Evolutionary conservation across 768 basidiomycete species (phyloP).

Genomic region (Lepiota brunneoincarnata): DNA sequence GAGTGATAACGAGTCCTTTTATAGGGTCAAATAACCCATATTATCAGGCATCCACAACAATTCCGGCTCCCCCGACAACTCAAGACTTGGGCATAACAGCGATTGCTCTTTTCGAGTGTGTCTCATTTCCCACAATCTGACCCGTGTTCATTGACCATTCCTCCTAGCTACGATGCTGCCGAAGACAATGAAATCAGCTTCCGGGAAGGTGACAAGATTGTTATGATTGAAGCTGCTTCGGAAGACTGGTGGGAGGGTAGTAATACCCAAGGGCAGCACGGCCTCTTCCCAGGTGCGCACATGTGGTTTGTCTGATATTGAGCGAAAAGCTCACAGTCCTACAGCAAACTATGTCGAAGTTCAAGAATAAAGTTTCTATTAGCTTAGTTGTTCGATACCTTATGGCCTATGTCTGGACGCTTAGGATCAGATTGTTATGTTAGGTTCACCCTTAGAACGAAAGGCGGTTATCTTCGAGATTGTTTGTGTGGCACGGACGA

Average conservation of each 20-base stretch:
- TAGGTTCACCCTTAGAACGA: no score
- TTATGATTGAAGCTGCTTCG: conserved; percentile 72
- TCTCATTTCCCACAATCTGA: conserved; percentile 9
- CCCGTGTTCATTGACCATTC: conserved; percentile 1
- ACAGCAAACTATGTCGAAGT: conserved; percentile 38
- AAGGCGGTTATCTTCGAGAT: no score
- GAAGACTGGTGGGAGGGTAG: conserved; percentile 92
- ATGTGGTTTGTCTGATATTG: background rate
- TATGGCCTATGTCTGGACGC: no score
- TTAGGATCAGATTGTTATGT: no score
- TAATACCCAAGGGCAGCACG: conserved; percentile 50
- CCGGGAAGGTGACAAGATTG: conserved; percentile 77
- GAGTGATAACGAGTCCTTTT: conserved; percentile 19
- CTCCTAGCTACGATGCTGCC: conserved; percentile 74
- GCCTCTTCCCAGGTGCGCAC: conserved; percentile 73
- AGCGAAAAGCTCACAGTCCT: conserved; percentile 3
- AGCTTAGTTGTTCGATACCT: background rate
- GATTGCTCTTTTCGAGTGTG: conserved; percentile 71
- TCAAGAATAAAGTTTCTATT: conserved; percentile 22
- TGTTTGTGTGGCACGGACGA: no score
- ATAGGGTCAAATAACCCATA: conserved; percentile 26
- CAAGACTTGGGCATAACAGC: conserved; percentile 60
- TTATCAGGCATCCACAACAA: conserved; percentile 40
- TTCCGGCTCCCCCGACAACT: conserved; percentile 29
- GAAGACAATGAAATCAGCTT: conserved; percentile 93